These are phyloP conservation scores for Chrysanthemum seticuspe DNA, from an alignment of 129 eudicot species.

Conservation along the genomic window DNA sequence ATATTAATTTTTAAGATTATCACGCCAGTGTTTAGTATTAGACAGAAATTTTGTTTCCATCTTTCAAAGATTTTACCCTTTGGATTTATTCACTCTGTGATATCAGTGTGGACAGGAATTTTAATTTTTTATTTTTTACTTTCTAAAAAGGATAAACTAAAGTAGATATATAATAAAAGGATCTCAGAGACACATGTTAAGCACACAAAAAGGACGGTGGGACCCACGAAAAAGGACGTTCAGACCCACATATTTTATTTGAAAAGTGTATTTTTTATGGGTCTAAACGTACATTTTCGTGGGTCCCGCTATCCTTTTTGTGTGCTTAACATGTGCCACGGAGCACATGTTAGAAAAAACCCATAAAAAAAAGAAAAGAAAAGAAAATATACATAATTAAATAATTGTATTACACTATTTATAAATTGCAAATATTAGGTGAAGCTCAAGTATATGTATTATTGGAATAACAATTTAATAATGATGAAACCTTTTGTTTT, in stretches of 20 bases:
- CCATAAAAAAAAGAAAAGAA: too few species aligned
- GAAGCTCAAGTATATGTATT: conserved; percentile 22
- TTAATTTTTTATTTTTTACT: neutral
- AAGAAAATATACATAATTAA: neutral
- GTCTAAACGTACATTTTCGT: too few species aligned
- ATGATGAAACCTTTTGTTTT: conserved; percentile 30
- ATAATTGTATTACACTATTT: neutral
- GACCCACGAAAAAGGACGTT: too few species aligned
- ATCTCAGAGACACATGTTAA: too few species aligned
- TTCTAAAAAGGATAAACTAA: neutral
- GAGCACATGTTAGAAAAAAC: too few species aligned
- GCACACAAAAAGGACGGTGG: too few species aligned
- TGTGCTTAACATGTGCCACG: too few species aligned
- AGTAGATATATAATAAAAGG: neutral
- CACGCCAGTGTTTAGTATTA: neutral
- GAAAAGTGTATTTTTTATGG: too few species aligned
- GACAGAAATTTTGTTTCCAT: neutral
- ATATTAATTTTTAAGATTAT: too few species aligned
- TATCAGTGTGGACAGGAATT: neutral
- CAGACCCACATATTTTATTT: too few species aligned
- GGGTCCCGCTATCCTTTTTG: too few species aligned
- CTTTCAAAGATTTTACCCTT: neutral
- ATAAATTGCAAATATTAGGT: neutral
- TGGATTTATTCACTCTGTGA: neutral
- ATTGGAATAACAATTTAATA: neutral